Evolutionary conservation across 148 eudicot genomes (phyloP), one percentile per base, ranked within the genome.

Genomic region (Suaeda aralocaspica): DNA sequence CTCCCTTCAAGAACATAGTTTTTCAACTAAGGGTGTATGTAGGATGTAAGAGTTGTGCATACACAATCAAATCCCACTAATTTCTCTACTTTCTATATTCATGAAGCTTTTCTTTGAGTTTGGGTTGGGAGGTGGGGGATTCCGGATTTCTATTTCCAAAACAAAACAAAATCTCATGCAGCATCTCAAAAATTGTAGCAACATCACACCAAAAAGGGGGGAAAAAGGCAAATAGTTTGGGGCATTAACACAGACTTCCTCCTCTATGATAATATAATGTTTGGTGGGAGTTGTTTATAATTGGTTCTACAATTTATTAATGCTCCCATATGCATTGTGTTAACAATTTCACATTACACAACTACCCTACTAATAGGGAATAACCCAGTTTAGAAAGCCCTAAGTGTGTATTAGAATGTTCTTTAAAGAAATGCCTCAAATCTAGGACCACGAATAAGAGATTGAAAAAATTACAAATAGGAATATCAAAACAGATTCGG

Each of bases 261-360:
- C 34, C 22, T 51, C 25, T 73, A 69, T 30, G 53, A 42, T 57
- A 57, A 33, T 30, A 34, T 68, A 49, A 55, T 36, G 22, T 36
- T 55, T 6, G 63, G 62, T 53, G 24, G 51, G 62, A 29, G 25
- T 66, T 49, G 29, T 14, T 31, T 73, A 31, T 50, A 61, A 33
- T 10, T 36, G 61, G 57, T 66, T 29, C 41, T 69, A 39, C 19
- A 46, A 64, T 66, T 36, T 18, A 50, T 65, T 44, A 55, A 48
- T 65, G 49, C 70, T 29, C 51, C 70, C 68, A 71, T 10, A 51
- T 58, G 34, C 79, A 64, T 31, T 76, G 66, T 33, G 70, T 49
- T 62, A n/a, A n/a, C n/a, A n/a, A n/a, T n/a, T n/a, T n/a, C n/a
- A n/a, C n/a, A n/a, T n/a, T n/a, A n/a, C 30, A 69, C 64, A 76